phyloP scores from a whole-genome alignment of 805 yeast species.

The Ogataea dorogensis region DNA sequence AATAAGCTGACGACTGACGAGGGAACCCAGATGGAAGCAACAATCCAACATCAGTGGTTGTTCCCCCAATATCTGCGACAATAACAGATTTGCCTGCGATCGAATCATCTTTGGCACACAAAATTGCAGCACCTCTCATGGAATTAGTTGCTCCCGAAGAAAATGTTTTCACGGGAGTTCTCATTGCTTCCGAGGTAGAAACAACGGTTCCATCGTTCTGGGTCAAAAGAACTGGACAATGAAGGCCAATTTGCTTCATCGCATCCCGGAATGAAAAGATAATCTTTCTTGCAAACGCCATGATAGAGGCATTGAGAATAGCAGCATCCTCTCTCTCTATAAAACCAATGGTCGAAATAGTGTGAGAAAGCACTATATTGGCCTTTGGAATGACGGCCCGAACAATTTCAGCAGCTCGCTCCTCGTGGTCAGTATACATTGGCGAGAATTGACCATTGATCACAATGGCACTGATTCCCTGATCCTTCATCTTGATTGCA shows the following conservation, averaged over 20 bases:
- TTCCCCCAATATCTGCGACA: constrained; percentile 9
- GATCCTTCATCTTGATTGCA: not conserved
- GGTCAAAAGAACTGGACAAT: constrained; percentile 6
- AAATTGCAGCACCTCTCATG: constrained; percentile 12
- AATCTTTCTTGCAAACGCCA: constrained; percentile 5
- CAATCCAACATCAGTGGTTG: constrained; percentile 10
- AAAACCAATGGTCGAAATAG: constrained; percentile 5
- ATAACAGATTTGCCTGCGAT: constrained; percentile 1
- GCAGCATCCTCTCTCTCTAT: constrained; percentile 10
- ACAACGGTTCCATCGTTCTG: constrained; percentile 12
- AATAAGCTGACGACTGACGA: constrained; percentile 9
- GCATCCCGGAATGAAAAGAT: constrained; percentile 5
- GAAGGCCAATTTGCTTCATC: constrained; percentile 3
- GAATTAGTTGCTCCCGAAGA: constrained; percentile 13
- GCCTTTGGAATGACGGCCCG: constrained; percentile 1
- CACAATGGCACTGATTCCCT: constrained; percentile 5
- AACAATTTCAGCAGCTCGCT: constrained; percentile 2
- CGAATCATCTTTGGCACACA: constrained; percentile 5
- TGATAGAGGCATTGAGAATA: constrained; percentile 8
- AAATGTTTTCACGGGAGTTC: constrained; percentile 9
- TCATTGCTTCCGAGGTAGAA: constrained; percentile 6
- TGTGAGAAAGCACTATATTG: constrained; percentile 6
- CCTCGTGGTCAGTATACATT: constrained; percentile 6
- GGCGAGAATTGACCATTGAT: constrained; percentile 5
- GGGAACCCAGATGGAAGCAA: constrained; percentile 10